phyloP scores from a whole-genome alignment of 257 asterid species.

The Marsdenia floribunda region DNA sequence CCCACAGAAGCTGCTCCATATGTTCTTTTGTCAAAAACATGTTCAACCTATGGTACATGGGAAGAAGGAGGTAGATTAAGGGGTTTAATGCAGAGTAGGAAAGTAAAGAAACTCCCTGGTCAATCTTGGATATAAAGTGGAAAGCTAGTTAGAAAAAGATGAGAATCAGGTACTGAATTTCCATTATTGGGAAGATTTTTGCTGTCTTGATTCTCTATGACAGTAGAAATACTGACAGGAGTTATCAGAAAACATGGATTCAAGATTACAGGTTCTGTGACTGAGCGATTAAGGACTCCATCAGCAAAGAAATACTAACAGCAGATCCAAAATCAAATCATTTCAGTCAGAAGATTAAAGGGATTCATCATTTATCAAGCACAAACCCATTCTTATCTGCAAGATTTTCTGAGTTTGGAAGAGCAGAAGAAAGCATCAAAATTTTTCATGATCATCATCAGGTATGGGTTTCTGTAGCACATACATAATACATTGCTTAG shows the following conservation, averaged over 20 bases:
- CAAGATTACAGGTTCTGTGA: background rate
- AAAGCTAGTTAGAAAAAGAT: background rate
- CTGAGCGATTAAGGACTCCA: background rate
- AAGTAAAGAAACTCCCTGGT: slow-evolving; percentile 47
- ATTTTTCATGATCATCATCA: no score
- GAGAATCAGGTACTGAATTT: background rate
- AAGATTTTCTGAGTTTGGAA: no score
- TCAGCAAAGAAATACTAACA: no score
- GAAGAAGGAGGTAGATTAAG: slow-evolving; percentile 53
- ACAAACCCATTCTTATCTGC: no score
- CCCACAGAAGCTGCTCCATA: slow-evolving; percentile 40
- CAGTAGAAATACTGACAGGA: background rate
- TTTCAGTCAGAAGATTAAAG: no score
- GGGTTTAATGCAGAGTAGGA: slow-evolving; percentile 44
- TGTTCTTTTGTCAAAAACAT: slow-evolving; percentile 50
- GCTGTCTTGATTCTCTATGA: background rate
- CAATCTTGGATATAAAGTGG: slow-evolving; percentile 55
- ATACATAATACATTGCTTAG: no score
- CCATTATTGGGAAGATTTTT: background rate
- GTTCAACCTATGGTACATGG: slow-evolving; percentile 49
- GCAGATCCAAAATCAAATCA: no score
- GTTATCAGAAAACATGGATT: background rate
- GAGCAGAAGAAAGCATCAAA: no score
- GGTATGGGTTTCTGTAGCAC: no score
- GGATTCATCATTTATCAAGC: no score